These are phyloP conservation scores for Colletotrichum ledebouriae DNA, from an alignment of 2,329 filamentous ascomycete genomes.

Conservation along the genomic window DNA sequence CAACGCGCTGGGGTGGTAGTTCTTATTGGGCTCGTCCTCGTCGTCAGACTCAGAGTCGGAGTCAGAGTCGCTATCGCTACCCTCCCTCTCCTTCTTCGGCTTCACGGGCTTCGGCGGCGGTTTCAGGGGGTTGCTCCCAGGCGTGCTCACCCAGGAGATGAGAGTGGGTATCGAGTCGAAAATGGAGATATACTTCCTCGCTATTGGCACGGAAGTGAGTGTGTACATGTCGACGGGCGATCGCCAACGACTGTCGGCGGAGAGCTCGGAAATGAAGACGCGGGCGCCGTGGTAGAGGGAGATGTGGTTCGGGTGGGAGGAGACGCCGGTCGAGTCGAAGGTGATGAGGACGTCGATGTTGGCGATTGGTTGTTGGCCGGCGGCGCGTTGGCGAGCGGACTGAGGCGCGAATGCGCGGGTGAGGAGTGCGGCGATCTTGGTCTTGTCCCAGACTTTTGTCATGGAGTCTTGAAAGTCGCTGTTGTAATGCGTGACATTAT, in stretches of 20 bases:
- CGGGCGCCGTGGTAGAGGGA: slow-evolving; percentile 87
- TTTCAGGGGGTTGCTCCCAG: slow-evolving; percentile 43
- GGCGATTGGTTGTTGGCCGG: slow-evolving; percentile 56
- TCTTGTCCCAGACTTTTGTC: slow-evolving; percentile 80
- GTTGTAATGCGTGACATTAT: neutral
- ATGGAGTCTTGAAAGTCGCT: slow-evolving; percentile 90
- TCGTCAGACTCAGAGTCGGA: slow-evolving; percentile 47
- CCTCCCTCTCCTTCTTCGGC: slow-evolving; percentile 39
- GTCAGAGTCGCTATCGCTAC: slow-evolving; percentile 42
- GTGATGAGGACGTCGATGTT: slow-evolving; percentile 88
- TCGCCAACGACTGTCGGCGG: slow-evolving; percentile 72
- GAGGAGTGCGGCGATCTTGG: slow-evolving; percentile 78
- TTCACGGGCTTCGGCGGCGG: slow-evolving; percentile 27
- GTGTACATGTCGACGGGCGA: slow-evolving; percentile 89
- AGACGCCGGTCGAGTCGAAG: slow-evolving; percentile 87
- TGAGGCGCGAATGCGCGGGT: slow-evolving; percentile 80
- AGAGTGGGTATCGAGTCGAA: slow-evolving; percentile 83
- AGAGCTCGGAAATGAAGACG: slow-evolving; percentile 76
- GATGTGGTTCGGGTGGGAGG: slow-evolving; percentile 92
- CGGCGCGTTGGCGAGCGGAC: slow-evolving; percentile 55
- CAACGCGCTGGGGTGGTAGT: slow-evolving; percentile 68
- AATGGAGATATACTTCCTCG: slow-evolving; percentile 85
- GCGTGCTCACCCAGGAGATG: slow-evolving; percentile 62
- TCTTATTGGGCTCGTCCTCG: slow-evolving; percentile 48
- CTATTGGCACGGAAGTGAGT: slow-evolving; percentile 77